Conservation (phyloP, 305 asterid genomes). For the Solanum hybrid region DNA sequence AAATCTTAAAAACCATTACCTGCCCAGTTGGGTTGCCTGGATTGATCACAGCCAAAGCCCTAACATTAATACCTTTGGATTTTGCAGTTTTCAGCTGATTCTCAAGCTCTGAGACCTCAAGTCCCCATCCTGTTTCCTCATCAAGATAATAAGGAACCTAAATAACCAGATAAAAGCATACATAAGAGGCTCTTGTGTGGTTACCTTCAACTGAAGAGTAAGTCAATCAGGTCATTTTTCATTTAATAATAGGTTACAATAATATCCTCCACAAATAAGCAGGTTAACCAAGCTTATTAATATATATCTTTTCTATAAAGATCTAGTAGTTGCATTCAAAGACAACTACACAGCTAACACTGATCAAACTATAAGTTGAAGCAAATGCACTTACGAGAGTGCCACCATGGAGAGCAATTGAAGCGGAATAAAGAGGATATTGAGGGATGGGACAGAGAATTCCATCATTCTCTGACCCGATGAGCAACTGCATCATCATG, state of each 20-base stretch:
- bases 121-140: slow-evolving; percentile 86
- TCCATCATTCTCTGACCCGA: slow-evolving; percentile 65
- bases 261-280: not conserved
- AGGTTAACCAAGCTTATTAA: not conserved
- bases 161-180: slow-evolving; percentile 6
- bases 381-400: slow-evolving; percentile 48
- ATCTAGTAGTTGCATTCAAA: not conserved
- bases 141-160: slow-evolving; percentile 90
- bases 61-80: slow-evolving; percentile 50
- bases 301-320: not conserved
- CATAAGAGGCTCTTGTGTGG: not conserved
- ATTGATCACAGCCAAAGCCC: slow-evolving; percentile 87
- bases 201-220: not conserved
- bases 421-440: slow-evolving; percentile 91
- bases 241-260: not conserved
- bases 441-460: slow-evolving; percentile 90
- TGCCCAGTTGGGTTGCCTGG: slow-evolving; percentile 95
- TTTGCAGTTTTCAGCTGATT: slow-evolving; percentile 63
- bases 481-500: slow-evolving; percentile 90
- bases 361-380: not conserved
- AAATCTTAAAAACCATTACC: slow-evolving; percentile 27
- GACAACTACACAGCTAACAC: not conserved
- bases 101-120: slow-evolving; percentile 64
- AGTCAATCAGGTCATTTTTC: not conserved
- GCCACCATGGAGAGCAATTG: slow-evolving; percentile 91